Evolutionary conservation across 129 eudicot genomes (phyloP), one percentile per base, ranked within the genome.

Genomic region (Helichrysum umbraculigerum): DNA sequence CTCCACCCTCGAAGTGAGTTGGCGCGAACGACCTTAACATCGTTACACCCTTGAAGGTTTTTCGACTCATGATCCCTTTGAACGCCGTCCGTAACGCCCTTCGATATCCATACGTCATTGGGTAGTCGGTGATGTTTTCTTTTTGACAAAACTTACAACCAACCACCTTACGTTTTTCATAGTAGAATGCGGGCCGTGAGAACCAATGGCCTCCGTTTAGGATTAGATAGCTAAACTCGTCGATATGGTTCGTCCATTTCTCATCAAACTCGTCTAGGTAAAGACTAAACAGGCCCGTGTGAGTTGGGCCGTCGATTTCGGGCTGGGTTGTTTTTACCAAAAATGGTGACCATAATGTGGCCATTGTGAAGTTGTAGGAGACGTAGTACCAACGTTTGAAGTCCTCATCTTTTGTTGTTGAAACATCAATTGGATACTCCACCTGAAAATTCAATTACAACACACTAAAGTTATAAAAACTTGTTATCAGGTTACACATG

Each of bases 161-260:
- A 20, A 84, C 60, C 12, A 84, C 82, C 4, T 68, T 51, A 29
- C 20, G 17, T 6, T 83, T 80, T 63, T 75, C 84, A 68, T 88
- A 84, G 81, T 81, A 88, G 34, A 86, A 37, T 8, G 81, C 39
- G 4, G 95, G 87, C 3, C 87, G 79, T 71, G 81, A 84, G 81
- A 84, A 89, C 91, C 91, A 89, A 59, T 86, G 91, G 30, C 91
- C 95, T 9, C 86, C 91, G 6, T 87, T 84, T 68, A 86, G 32
- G 64, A 89, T 67, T 29, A 89, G 47, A 76, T 86, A 89, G 68
- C 84, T 74, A 66, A 81, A 88, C 20, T 78, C 74, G 14, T 79
- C 84, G 21, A 88, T 82, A n/a, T 86, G 79, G 75, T 76, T 56
- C 20, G 79, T 79, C 94, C 94, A 86, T 4, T 41, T 54, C 17